Evolutionary conservation across 805 yeast species (phyloP), one percentile per base, ranked within the genome.

Genomic region (Wickerhamiella vanderwaltii): DNA sequence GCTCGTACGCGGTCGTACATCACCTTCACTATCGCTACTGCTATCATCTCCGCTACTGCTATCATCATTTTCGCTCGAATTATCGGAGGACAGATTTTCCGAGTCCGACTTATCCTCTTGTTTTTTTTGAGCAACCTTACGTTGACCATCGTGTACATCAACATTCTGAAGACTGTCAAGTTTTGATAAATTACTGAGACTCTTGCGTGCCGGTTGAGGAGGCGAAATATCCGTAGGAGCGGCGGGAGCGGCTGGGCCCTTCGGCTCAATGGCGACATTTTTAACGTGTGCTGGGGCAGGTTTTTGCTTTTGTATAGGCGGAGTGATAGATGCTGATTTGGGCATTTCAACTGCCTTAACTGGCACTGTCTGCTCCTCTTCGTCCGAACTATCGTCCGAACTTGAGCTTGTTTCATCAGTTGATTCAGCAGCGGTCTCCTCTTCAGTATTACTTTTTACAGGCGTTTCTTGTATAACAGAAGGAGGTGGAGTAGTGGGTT

Each of bases 301-400:
- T 23, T 7, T 7, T 23, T 23, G 26, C 7, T 11, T 7, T 11
- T 23, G 7, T 11, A 11, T 11, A 11, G 26, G 26, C 11, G 7
- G 26, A 7, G 26, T 11, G 7, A 23, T 11, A 7, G 7, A 7
- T 13, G 16, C 26, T 13, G 26, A 5, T 33, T 33, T 33, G 3
- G 36, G 36, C 36, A 33, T 33, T 13, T 33, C 36, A 7, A 33
- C 36, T 11, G 36, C 18, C 22, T 33, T 33, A 11, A 33, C 26
- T 20, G 26, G 25, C 5, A 18, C 17, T 3, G 28, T 3, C 2
- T 25, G 4, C 17, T 33, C 36, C 13, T 22, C 26, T 9, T 33
- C 36, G 26, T 15, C 19, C 6, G 39, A 35, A 16, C 19, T n/a
- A 3, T 18, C 31, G 24, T 25, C 39, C 11, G 39, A 22, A 12